Percentiles rank a stretch among this genome's conserved stretches.
These are phyloP conservation scores for Mycena venus DNA, from an alignment of 768 basidiomycete genomes.

Conservation along the genomic window DNA sequence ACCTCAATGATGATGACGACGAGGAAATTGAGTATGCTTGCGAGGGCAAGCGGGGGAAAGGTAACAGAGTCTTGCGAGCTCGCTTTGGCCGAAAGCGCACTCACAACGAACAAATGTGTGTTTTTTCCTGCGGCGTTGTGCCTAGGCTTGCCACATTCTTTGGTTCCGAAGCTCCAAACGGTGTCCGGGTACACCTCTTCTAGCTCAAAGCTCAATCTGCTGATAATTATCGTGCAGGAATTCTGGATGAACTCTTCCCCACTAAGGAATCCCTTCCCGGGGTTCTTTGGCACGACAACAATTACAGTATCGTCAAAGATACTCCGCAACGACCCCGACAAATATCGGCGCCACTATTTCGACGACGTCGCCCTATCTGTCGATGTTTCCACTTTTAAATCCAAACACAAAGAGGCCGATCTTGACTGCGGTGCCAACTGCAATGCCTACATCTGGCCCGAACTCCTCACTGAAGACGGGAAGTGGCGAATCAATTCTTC, in stretches of 20 bases:
- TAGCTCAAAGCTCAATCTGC: not conserved
- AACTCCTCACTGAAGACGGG: conserved; percentile 30
- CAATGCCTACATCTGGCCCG: conserved; percentile 38
- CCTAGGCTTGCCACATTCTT: not conserved
- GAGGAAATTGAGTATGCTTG: not conserved
- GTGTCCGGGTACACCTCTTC: not conserved
- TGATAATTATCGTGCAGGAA: not conserved
- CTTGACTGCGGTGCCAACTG: conserved; percentile 29
- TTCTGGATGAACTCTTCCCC: not conserved
- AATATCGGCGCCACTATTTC: not conserved
- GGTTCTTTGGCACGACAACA: not conserved
- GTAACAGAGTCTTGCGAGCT: not conserved
- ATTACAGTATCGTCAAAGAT: not conserved
- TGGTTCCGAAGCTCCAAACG: not conserved
- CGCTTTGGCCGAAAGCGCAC: not conserved
- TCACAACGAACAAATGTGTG: not conserved
- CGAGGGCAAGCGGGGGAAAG: not conserved
- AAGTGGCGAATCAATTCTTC: conserved; percentile 54
- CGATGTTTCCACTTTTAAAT: not conserved
- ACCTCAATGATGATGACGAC: no score
- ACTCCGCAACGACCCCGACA: not conserved
- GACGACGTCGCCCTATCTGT: not conserved
- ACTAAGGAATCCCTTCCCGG: not conserved
- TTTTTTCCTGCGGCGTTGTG: not conserved
- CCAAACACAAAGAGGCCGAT: conserved; percentile 2